Conservation (phyloP, 2,329 filamentous ascomycete genomes). For the Coniochaeta hoffmannii region DNA sequence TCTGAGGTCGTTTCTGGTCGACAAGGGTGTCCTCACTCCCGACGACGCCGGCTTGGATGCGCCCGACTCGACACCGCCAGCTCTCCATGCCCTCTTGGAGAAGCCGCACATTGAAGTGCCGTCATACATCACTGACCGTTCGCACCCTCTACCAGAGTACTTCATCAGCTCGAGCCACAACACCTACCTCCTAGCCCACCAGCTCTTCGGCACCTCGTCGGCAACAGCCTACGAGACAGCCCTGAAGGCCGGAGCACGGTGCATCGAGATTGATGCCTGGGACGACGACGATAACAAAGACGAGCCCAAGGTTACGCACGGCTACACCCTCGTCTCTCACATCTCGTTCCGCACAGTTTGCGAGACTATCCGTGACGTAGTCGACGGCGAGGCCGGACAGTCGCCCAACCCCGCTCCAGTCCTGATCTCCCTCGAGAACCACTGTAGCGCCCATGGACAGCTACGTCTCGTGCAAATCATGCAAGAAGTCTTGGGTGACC, state of each 20-base stretch:
- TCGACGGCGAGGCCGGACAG: slow-evolving; percentile 48
- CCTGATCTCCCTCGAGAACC: slow-evolving; percentile 60
- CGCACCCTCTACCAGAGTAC: slow-evolving; percentile 58
- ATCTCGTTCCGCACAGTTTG: slow-evolving; percentile 59
- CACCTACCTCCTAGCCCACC: slow-evolving; percentile 63
- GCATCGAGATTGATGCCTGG: slow-evolving; percentile 70
- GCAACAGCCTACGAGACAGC: slow-evolving; percentile 57
- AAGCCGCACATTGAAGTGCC: slow-evolving; percentile 53
- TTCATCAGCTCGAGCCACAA: slow-evolving; percentile 69
- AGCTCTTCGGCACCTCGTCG: slow-evolving; percentile 57
- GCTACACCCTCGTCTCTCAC: slow-evolving; percentile 60
- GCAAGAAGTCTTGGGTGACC: slow-evolving; percentile 53
- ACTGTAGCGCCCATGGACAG: slow-evolving; percentile 54
- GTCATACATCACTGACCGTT: slow-evolving; percentile 44
- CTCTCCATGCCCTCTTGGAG: slow-evolving; percentile 41
- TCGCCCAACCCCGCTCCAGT: slow-evolving; percentile 45
- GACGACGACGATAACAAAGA: slow-evolving; percentile 52
- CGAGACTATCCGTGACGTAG: slow-evolving; percentile 55
- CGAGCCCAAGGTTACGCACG: slow-evolving; percentile 65
- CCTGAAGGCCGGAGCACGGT: slow-evolving; percentile 55
- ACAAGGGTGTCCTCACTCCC: slow-evolving; percentile 40
- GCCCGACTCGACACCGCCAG: slow-evolving; percentile 22
- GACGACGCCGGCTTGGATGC: slow-evolving; percentile 39
- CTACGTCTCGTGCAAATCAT: slow-evolving; percentile 56
- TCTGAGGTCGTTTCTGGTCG: slow-evolving; percentile 45